Conservation (phyloP, 345 rosid species). For the Fremontodendron californicum region DNA sequence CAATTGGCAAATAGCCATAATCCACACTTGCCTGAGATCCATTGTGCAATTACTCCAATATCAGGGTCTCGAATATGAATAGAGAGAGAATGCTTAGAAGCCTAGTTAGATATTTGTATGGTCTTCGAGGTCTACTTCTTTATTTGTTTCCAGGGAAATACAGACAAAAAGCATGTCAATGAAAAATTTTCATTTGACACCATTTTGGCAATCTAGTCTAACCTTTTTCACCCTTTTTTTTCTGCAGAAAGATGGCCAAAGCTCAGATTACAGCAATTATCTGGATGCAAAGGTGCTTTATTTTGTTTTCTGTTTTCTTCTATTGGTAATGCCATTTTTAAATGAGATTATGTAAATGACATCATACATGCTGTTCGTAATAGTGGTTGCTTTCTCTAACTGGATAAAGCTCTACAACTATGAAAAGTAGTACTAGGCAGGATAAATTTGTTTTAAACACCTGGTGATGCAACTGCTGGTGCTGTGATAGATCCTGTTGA, state of each 20-base stretch:
- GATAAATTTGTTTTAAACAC: background rate
- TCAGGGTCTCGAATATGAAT: background rate
- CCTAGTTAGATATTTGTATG: background rate
- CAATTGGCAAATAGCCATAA: background rate
- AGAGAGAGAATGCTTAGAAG: background rate
- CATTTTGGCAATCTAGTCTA: background rate
- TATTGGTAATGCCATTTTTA: background rate
- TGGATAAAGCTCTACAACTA: background rate
- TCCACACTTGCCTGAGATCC: background rate
- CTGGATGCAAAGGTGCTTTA: constrained; percentile 81
- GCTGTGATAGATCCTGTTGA: background rate
- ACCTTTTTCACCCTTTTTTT: constrained; percentile 25
- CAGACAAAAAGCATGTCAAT: background rate
- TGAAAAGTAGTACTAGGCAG: background rate
- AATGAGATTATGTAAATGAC: background rate
- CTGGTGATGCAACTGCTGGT: background rate
- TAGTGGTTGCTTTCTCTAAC: background rate
- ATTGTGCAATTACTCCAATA: background rate
- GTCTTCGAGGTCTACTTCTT: background rate
- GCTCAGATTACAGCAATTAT: constrained; percentile 76
- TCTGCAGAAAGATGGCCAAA: constrained; percentile 80
- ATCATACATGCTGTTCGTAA: background rate
- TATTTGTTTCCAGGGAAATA: background rate
- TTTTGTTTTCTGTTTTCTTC: constrained; percentile 4
- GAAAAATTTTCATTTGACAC: background rate